Evolutionary conservation across 352 stramenopile genomes (phyloP).

Genomic region (Globisporangium sylvaticum): DNA sequence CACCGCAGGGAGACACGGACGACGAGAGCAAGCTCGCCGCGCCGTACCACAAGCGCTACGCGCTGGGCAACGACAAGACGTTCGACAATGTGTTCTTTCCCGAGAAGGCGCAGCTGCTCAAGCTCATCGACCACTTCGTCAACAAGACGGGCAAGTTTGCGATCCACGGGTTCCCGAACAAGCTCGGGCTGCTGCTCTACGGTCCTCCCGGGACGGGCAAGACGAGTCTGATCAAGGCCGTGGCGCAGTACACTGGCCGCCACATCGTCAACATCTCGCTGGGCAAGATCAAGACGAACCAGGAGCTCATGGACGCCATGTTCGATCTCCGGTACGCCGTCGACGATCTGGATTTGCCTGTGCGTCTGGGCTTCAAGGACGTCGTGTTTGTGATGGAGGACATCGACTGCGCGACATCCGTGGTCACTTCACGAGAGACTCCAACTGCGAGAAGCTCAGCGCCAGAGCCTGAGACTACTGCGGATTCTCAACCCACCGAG

Average conservation of each 20-base stretch:
- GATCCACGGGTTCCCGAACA: conserved; percentile 84
- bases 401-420: conserved; percentile 48
- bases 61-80: conserved; percentile 71
- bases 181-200: conserved; percentile 76
- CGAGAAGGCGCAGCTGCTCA: conserved; percentile 57
- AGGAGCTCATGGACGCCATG: conserved; percentile 52
- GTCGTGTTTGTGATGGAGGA: conserved; percentile 73
- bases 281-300: conserved; percentile 53
- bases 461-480: background rate
- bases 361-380: conserved; percentile 51
- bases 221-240: conserved; percentile 80
- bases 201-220: conserved; percentile 83
- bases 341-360: conserved; percentile 33
- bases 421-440: conserved; percentile 29
- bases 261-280: conserved; percentile 63
- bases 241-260: conserved; percentile 62
- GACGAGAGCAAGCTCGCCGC: conserved; percentile 14
- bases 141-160: conserved; percentile 66
- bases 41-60: conserved; percentile 55
- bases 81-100: conserved; percentile 82
- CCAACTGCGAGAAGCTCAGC: background rate
- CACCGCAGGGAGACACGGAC: conserved; percentile 12
- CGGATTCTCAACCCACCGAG: background rate
- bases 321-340: conserved; percentile 41
- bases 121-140: conserved; percentile 58